Percentiles rank a stretch among this genome's conserved stretches.
These are phyloP conservation scores for Bombardia bombarda DNA, from an alignment of 495 filamentous ascomycete species.

Conservation along the genomic window DNA sequence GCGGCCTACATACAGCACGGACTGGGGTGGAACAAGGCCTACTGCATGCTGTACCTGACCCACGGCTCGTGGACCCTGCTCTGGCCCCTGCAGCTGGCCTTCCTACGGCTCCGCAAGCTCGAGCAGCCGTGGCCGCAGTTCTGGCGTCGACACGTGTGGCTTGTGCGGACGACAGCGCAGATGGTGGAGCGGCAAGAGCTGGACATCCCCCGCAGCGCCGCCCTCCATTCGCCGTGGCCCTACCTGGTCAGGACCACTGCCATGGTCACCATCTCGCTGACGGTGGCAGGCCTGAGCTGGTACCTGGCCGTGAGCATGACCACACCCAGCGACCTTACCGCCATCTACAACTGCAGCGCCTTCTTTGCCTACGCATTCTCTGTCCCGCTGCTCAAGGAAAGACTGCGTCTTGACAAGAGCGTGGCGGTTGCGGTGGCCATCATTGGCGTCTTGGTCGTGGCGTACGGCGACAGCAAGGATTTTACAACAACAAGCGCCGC, in stretches of 20 bases:
- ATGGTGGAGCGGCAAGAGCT: conserved; percentile 70
- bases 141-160: conserved; percentile 70
- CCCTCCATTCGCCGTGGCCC: conserved; percentile 30
- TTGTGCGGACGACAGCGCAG: conserved; percentile 70
- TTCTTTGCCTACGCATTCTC: conserved; percentile 98
- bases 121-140: conserved; percentile 75
- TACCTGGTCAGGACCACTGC: conserved; percentile 75
- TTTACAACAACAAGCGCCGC: conserved; percentile 12
- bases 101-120: conserved; percentile 66
- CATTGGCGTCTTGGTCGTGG: conserved; percentile 79
- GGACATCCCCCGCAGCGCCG: conserved; percentile 37
- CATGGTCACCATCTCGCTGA: conserved; percentile 77
- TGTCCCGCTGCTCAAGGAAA: conserved; percentile 80
- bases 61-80: conserved; percentile 88
- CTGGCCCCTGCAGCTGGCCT: conserved; percentile 75
- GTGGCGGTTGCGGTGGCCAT: conserved; percentile 80
- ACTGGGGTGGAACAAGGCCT: conserved; percentile 87
- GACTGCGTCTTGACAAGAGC: conserved; percentile 69
- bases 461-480: conserved; percentile 64
- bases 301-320: conserved; percentile 92
- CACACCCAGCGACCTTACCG: conserved; percentile 83
- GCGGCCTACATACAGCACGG: conserved; percentile 88
- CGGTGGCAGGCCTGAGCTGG: conserved; percentile 88
- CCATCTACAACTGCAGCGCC: conserved; percentile 98
- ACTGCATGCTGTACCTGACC: conserved; percentile 96